Evolutionary conservation across 2,329 filamentous ascomycete species (phyloP), one percentile per base, ranked within the genome.

Genomic region (Xylariaceae sp.): DNA sequence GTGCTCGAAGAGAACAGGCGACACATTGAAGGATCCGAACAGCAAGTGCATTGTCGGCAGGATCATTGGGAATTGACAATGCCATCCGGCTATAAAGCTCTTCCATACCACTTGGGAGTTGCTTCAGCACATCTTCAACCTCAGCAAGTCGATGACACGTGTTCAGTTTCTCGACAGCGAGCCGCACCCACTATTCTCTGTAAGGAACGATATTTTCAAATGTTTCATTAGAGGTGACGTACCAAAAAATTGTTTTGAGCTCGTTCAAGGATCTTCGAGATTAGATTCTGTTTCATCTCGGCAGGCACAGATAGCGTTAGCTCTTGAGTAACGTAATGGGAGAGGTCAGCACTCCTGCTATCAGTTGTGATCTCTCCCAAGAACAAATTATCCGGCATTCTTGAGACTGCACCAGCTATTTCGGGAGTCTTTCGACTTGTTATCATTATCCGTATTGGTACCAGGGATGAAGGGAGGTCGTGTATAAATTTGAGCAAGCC

Each of bases 61-160:
- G 1, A 40, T 42, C 8, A 27, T 46, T 35, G 2, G 37, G 33
- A 5, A 67, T 56, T 1, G 54, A 50, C 1, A 23, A 16, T 3
- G 56, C 59, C 59, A 67, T 67, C 1, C 64, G 58, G 22, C 63
- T 27, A 44, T 67, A 68, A 0, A 67, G 36, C 2, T 38, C 45
- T 8, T 51, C 48, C 51, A 51, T 53, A 1, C 51, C 51, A 5
- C 8, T 11, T 6, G 48, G 51, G 8, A 47, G 8, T 22, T 49
- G 42, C 21, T 49, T 21, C 3, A 53, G 37, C 4, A 40, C 41
- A 3, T 5, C 10, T 14, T 47, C 41, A 16, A 53, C 45, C 12
- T 47, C 43, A 10, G 29, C 38, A 7, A 19, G 22, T 23, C 43
- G 43, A 38, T 53, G 40, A 5, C 51, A 53, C 10, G 16, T 2